Percentiles rank a stretch among this genome's conserved stretches.
Conservation (phyloP, 306 rosid species). For the Cucurbita moschata region DNA sequence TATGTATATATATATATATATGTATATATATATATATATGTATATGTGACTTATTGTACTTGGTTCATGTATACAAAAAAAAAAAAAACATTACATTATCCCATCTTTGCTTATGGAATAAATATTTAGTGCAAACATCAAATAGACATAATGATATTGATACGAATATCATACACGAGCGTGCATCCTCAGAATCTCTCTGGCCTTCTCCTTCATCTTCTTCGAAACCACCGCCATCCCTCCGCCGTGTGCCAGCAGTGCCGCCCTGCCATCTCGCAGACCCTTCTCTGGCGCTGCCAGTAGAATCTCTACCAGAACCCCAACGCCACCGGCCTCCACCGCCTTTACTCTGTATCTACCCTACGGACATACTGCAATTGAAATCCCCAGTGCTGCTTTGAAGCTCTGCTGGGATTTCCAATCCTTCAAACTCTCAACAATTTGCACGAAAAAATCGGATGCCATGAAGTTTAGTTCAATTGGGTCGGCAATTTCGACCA, state of each 20-base stretch:
- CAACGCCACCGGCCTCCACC: conserved; percentile 45
- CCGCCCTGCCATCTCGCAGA: conserved; percentile 62
- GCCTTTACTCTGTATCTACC: conserved; percentile 54
- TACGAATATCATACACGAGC: conserved; percentile 21
- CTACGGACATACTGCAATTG: conserved; percentile 31
- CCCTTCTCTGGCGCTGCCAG: conserved; percentile 27
- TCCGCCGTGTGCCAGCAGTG: conserved; percentile 45
- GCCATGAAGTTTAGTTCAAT: conserved; percentile 3
- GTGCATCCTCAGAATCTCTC: conserved; percentile 57
- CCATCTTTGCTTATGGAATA: background rate
- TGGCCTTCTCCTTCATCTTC: conserved; percentile 64
- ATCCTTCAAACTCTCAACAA: conserved; percentile 36
- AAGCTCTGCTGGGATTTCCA: conserved; percentile 42
- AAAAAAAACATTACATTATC: background rate
- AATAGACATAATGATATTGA: too few relatives aligned
- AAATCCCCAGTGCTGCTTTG: conserved; percentile 28
- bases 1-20: background rate
- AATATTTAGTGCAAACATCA: background rate
- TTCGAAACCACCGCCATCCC: conserved; percentile 62
- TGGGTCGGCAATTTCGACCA: conserved; percentile 30
- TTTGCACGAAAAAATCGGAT: conserved; percentile 25
- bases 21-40: background rate
- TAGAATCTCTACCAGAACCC: conserved; percentile 39
- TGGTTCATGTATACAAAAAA: background rate
- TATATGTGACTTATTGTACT: background rate